These are phyloP conservation scores for Penicillium argentinense DNA, from an alignment of 495 filamentous ascomycete genomes.

Conservation along the genomic window DNA sequence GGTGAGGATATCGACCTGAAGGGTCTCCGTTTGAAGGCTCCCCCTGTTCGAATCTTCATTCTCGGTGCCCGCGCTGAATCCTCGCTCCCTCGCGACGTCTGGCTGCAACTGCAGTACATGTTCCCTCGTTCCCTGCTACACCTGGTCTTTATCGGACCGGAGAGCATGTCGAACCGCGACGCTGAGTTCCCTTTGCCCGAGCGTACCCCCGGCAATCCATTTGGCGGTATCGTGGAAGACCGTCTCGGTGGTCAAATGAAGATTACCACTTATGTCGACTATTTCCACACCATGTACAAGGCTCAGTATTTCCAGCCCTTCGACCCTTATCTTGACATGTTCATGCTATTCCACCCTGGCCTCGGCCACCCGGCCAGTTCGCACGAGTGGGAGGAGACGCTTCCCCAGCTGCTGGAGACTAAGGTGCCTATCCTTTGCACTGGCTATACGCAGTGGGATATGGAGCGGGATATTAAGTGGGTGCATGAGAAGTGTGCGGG, in stretches of 20 bases:
- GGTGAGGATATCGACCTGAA: conserved; percentile 74
- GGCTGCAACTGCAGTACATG: conserved; percentile 86
- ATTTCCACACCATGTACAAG: conserved; percentile 95
- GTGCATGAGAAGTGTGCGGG: conserved; percentile 77
- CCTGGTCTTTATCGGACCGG: conserved; percentile 91
- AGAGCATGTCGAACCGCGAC: conserved; percentile 89
- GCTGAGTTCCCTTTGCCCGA: conserved; percentile 86
- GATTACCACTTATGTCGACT: conserved; percentile 95
- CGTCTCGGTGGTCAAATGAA: conserved; percentile 82
- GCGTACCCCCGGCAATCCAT: conserved; percentile 81
- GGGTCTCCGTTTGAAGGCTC: conserved; percentile 77
- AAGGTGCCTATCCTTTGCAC: conserved; percentile 93
- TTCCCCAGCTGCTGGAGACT: conserved; percentile 87
- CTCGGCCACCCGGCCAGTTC: conserved; percentile 89
- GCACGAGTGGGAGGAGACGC: conserved; percentile 88
- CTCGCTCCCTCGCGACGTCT: conserved; percentile 88
- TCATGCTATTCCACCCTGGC: conserved; percentile 94
- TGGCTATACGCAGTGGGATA: conserved; percentile 92
- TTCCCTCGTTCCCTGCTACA: conserved; percentile 77
- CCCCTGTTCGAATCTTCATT: conserved; percentile 88
- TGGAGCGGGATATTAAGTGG: conserved; percentile 88
- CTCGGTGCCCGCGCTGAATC: conserved; percentile 95
- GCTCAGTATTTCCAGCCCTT: conserved; percentile 85
- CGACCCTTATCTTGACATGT: conserved; percentile 96
- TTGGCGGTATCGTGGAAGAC: conserved; percentile 88